Base-by-base conservation (phyloP, 306 rosid species). In the Vigna hirtella region DNA sequence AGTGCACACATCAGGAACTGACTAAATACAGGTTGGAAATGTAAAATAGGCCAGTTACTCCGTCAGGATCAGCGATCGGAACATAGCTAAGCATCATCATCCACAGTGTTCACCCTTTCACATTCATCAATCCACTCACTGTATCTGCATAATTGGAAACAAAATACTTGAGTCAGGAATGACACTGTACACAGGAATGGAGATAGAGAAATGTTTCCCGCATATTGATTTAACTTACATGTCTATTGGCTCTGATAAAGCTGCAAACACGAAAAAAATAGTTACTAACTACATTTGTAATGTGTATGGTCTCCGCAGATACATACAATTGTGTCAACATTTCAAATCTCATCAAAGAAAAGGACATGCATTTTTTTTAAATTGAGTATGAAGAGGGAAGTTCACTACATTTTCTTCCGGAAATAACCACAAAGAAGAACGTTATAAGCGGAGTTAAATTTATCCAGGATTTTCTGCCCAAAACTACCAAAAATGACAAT, bases 61-160 rank as follows among this genome's bases (percentile, higher is more conserved):
- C 40, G 38, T 64, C 34, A 53, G 32, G 32, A 61, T 42, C 67
- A 38, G 68, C 30, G 13, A 42, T 49, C 64, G 17, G 48, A 30
- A 40, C 64, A 71, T 61, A 59, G 70, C 82, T 88, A 87, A 7
- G 93, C 87, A 16, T 89, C 93, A 50, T 93, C 98, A 62, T 93
- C 98, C 74, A 68, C 78, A 75, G 51, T 85, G 91, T 93, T 93
- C 73, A 91, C 98, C 78, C 89, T 87, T 77, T 91, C 98, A 4
- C 98, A 93, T 90, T 93, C 98, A 50, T 93, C 98, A 65, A 93
- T 93, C 98, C 98, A 93, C 85, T 93, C 98, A 0, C 95, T 93
- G 77, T 93, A 93, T 91, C 98, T 93, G 90, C 70, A 83, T n/a
- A 45, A 45, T n/a, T 66, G 73, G 30, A 80, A 69, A 48, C 32